Evolutionary conservation across 306 rosid species (phyloP), one percentile per base, ranked within the genome.

Genomic region (Prunus mume): DNA sequence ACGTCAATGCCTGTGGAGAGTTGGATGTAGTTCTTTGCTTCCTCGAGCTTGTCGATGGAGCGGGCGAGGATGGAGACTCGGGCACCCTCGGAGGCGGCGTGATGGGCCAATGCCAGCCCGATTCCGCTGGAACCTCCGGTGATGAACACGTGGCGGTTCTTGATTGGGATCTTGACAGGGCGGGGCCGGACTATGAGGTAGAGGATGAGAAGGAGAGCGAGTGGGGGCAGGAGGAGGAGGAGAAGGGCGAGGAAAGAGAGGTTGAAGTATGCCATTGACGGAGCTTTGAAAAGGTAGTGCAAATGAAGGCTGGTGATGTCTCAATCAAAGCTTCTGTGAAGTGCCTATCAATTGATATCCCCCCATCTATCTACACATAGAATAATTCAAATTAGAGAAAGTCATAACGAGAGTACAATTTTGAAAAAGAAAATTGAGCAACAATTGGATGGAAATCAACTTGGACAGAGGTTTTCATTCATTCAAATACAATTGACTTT

Each of bases 61-160:
- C 32, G 32, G 32, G 32, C 32, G 32, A 30, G 32, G 32, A 30
- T 30, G 32, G 32, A 30, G 32, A 30, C 32, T 30, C 32, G 32
- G 32, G 32, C 32, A 30, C 32, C 32, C 32, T 30, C 32, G 32
- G 32, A 30, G 4, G 98, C 94, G 15, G 98, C 98, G 10, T 64
- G 92, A 76, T 85, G 93, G 2, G 98, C 97, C 52, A 93, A 86
- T 30, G 97, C 96, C 14, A 94, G 96, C 0, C 98, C 98, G 76
- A 94, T 94, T 54, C 98, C 97, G 60, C 97, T 94, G 8, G 98
- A 94, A 75, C 97, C 97, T 1, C 98, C 96, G 15, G 98, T 91
- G 83, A 94, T 90, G 89, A 94, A 94, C 5, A 94, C 94, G 62
- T 94, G 98, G 57, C 98, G 98, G 72, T 86, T 90, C 75, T 86